Base-by-base conservation (phyloP, 1,284 basidiomycete species). In the Malassezia dermatis region DNA sequence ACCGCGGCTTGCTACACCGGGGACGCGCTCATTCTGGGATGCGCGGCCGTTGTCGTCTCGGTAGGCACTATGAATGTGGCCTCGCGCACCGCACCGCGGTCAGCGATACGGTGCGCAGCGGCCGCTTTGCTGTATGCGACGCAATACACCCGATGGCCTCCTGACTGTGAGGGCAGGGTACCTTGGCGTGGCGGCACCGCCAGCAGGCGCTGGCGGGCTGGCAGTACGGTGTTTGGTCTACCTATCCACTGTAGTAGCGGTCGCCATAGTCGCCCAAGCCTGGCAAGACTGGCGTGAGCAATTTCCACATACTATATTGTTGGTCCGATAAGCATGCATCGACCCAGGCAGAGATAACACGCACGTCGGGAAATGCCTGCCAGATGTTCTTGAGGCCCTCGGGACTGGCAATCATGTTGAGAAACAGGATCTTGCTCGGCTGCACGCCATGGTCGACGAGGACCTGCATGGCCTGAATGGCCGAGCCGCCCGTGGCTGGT, bases 381-480 rank as follows among this genome's bases (percentile, higher is more conserved):
- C 85, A 86, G 75, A 96, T 90, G 30, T 82, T 85, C 58, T 81
- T 81, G 60, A 98, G 79, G 5, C 93, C 93, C 77, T 96, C 88
- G 1, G 93, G 93, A 4, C 88, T 84, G 15, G 93, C 84, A 63
- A 93, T 89, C 73, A 99, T 78, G 76, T 98, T 96, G 64, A 99
- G 82, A 78, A 99, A 99, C 65, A 98, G 86, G 67, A 99, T 96
- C 53, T 84, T 75, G 85, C 85, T 12, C 82, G 82, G 51, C 45
- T 64, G 56, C 27, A 98, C 93, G 15, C 67, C 88, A 69, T 90
- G 85, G 51, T 89, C 85, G 74, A 86, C 82, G 19, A 98, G 80
- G 8, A 96, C 88, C 75, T 96, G 89, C 48, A 96, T 88, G 0
- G 93, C 93, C 76, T 96, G 95, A 77, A 94, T 90, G 2, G 91